Base-by-base conservation (phyloP, 1,284 basidiomycete species). In the Ganoderma sinense region DNA sequence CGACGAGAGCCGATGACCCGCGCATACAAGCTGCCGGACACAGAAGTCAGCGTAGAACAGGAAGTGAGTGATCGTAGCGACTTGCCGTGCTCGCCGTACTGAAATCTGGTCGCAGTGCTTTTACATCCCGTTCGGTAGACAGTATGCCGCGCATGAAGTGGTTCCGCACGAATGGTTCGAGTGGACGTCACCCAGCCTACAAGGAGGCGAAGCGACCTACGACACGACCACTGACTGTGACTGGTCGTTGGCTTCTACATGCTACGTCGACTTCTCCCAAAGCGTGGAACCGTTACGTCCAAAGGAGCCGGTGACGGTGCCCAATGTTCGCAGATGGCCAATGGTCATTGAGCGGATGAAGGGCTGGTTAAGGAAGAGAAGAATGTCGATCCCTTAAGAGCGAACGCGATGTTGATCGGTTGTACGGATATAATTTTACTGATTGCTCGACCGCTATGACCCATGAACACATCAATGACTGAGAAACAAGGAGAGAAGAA, bases 111-210 rank as follows among this genome's bases (percentile, higher is more conserved):
- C 18, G 14, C n/a, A 65, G 65, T 41, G n/a, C 59, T 61, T 70
- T n/a, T 45, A 63, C 23, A 59, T 71, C 39, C 56, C 70, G 7
- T 71, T 70, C 60, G 72, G 72, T 0, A 65, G 69, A n/a, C 70
- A 67, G 0, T 71, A 70, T 45, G 53, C 40, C 43, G 40, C 45
- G 1, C 51, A 66, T 2, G 72, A 71, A 31, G 40, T 43, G 45
- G 59, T 67, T 7, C 67, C 70, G 1, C 71, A 74, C 39, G 64
- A 69, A 40, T 74, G 71, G 70, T 74, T 74, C 62, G 70, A 71
- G 23, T 73, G 73, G 73, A 48, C 48, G 6, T 72, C 71, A n/a
- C 68, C 69, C 5, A 64, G 39, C 36, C 45, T 74, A 14, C 48
- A 69, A 2, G 26, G 53, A 18, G 20, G 26, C n/a, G 55, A 60